Evolutionary conservation across 2,329 filamentous ascomycete genomes (phyloP), one percentile per base, ranked within the genome.

Genomic region (Phyllosticta citribraziliensis): DNA sequence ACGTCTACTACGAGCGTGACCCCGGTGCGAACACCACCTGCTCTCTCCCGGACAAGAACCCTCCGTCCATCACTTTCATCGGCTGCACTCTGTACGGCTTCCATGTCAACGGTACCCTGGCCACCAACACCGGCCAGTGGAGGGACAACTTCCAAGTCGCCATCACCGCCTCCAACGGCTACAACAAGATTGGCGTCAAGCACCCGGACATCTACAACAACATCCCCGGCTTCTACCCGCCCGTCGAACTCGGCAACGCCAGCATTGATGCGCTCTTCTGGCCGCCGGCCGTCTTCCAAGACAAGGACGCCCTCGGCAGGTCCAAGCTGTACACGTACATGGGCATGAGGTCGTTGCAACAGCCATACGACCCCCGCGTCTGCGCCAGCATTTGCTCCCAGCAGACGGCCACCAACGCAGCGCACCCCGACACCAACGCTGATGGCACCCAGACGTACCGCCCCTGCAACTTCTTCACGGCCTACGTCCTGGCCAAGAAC

Each of bases 71-170:
- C 10, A 68, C 67, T 12, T 35, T 66, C 25, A 71, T 71, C 64
- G 70, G 69, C 55, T 72, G 71, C 57, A 67, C 67, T 12, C 65
- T 70, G 56, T 72, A 66, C 67, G 66, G 66, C 52, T 68, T 67
- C 35, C 65, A 66, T 10, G 67, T 72, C 24, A 64, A 56, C 19
- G 27, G 62, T 14, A 59, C 58, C 8, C 66, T 67, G 30, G 67
- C 67, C 52, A 63, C 64, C 40, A 72, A 72, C 61, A 62, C 63
- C 10, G 70, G 69, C 9, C 66, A 71, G 47, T 67, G 63, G 22
- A 63, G 66, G 4, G 54, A 63, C n/a, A 55, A 65, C 14, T 70
- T 70, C 55, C 63, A 65, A 11, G 62, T 66, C 30, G 62, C 56
- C 20, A 65, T 66, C 35, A 60, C 64, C 6, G 64, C 64, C 24